Evolutionary conservation across 2,329 filamentous ascomycete species (phyloP).

Genomic region (Pseudopyricularia cyperi): DNA sequence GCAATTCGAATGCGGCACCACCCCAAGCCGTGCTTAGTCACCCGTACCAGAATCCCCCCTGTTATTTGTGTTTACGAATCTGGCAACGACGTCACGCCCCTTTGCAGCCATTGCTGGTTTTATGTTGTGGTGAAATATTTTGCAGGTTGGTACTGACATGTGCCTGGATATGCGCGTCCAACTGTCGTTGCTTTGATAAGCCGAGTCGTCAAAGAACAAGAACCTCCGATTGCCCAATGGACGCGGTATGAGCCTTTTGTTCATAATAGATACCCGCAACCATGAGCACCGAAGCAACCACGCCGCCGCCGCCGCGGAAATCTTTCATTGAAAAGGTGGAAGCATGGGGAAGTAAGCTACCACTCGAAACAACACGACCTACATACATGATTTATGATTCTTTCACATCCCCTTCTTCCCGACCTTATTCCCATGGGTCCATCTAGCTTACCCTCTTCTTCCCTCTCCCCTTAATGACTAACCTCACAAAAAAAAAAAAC

Average conservation of each 20-base stretch:
- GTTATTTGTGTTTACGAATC: neutral
- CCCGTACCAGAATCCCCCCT: neutral
- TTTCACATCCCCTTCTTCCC: too few relatives aligned
- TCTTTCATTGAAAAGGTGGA: slow-evolving; percentile 3
- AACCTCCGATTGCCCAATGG: too few relatives aligned
- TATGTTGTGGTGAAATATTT: too few relatives aligned
- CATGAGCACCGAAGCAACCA: neutral
- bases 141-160: too few relatives aligned
- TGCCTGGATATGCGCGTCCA: too few relatives aligned
- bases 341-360: slow-evolving; percentile 13
- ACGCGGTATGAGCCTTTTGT: too few relatives aligned
- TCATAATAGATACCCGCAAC: neutral
- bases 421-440: too few relatives aligned
- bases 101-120: too few relatives aligned
- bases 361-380: neutral
- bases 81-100: neutral
- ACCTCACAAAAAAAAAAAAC: neutral
- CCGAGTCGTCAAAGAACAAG: too few relatives aligned
- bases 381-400: too few relatives aligned
- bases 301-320: neutral
- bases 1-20: neutral
- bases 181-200: too few relatives aligned
- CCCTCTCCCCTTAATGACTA: neutral
- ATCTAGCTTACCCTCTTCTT: too few relatives aligned
- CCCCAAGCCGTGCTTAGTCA: neutral